Conservation (phyloP, 352 stramenopile species). For the Phytopythium ostracodes region DNA sequence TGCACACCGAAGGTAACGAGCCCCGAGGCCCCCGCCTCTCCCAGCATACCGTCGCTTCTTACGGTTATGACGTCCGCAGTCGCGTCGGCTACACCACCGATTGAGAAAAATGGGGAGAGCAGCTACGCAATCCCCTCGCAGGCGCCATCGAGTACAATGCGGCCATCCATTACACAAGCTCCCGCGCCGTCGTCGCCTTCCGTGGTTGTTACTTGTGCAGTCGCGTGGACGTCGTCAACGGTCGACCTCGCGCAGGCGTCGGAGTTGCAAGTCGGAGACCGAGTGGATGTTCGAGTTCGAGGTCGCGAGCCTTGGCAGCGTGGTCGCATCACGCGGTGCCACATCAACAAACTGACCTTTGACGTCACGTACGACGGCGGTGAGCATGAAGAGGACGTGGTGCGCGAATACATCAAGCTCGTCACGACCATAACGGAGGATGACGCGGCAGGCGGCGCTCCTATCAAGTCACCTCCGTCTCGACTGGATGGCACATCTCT, state of each 20-base stretch:
- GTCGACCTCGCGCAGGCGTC: neutral
- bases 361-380: conserved; percentile 28
- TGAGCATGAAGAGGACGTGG: conserved; percentile 21
- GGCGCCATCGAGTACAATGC: neutral
- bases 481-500: neutral
- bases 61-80: no score
- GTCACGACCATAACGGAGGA: neutral
- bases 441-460: neutral
- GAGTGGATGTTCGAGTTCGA: conserved; percentile 15
- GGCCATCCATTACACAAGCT: neutral
- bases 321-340: conserved; percentile 11
- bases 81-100: neutral
- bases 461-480: neutral
- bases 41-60: neutral
- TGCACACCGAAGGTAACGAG: no score
- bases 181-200: neutral
- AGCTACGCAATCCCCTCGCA: neutral
- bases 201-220: conserved; percentile 12
- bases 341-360: conserved; percentile 11
- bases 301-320: conserved; percentile 8
- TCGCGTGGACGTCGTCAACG: conserved; percentile 13
- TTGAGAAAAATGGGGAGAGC: neutral
- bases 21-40: no score
- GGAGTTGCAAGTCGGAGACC: conserved; percentile 12
- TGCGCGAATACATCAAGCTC: conserved; percentile 17